Evolutionary conservation across 768 basidiomycete species (phyloP), one percentile per base, ranked within the genome.

Genomic region (Rhizopogon vesiculosus): DNA sequence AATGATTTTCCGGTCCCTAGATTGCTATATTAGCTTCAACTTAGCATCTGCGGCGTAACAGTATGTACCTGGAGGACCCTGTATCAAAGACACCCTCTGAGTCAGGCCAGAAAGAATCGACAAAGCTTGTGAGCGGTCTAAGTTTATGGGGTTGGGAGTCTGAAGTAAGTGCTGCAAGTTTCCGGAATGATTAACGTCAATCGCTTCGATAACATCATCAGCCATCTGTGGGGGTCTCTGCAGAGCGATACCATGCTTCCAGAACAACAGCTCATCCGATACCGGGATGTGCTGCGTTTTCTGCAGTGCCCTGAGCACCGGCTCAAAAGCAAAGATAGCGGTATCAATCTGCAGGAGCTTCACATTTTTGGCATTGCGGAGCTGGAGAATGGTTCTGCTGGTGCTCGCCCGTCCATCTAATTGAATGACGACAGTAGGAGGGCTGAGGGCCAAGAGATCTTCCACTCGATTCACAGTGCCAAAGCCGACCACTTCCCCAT

Each of bases 1-100:
- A 84, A 85, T 0, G 82, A 84, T 57, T 86, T 86, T 7, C 85
- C 85, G 1, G 85, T 86, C 1, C 85, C 84, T 85, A 38, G 18
- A 5, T 10, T 8, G 7, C 3, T 10, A 19, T 5, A 31, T 33
- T 40, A 54, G 25, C 16, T 9, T 51, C 3, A 3, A n/a, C 13
- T 22, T 22, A 15, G 8, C 8, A 15, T 48, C 13, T 7, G 15
- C 9, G 31, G 13, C 2, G 3, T 53, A n/a, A 53, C 19, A 53
- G 7, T 28, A 65, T 73, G 41, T 66, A 84, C 84, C 84, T 45
- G 84, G 84, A 0, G 84, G 84, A 1, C 84, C 84, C 69, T 86
- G 84, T 25, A 86, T 81, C 4, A 86, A 61, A 1, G 82, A 78
- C 0, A 86, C 71, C 9, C 61, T 66, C 56, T 83, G 82, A 0